Conservation (phyloP, 225 moss, liverwort and hornwort species). For the Sphagnum contortum region DNA sequence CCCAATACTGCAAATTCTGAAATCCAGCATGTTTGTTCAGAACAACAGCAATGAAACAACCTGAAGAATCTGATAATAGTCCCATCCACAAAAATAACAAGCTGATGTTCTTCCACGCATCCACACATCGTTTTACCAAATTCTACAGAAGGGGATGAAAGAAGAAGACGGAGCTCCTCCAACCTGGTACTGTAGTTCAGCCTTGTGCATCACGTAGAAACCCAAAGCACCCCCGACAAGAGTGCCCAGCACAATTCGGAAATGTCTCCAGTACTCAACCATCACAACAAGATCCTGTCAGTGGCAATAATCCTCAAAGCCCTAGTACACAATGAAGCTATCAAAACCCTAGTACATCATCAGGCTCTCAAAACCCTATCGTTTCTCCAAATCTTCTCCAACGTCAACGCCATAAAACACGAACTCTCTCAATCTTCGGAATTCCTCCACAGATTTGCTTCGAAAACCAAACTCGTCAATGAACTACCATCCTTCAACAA, state of each 20-base stretch:
- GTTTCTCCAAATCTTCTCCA: too few relatives aligned
- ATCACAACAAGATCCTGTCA: too few relatives aligned
- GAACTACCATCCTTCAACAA: too few relatives aligned
- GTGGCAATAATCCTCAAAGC: too few relatives aligned
- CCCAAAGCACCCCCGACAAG: constrained; percentile 80
- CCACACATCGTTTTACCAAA: neutral
- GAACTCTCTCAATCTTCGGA: too few relatives aligned
- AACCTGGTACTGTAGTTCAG: constrained; percentile 84
- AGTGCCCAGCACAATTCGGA: constrained; percentile 87
- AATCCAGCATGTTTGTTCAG: neutral
- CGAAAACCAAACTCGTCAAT: too few relatives aligned
- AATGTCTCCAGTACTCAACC: constrained; percentile 16
- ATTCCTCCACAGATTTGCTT: too few relatives aligned
- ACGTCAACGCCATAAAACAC: too few relatives aligned
- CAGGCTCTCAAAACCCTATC: too few relatives aligned
- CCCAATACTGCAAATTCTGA: neutral
- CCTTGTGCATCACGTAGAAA: constrained; percentile 90
- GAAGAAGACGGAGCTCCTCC: neutral
- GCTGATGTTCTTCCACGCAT: neutral
- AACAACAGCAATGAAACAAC: too few relatives aligned
- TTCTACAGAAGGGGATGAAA: neutral
- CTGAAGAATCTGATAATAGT: neutral
- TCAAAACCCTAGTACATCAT: too few relatives aligned
- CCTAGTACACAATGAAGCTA: too few relatives aligned
- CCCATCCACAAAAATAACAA: neutral